Conservation (phyloP, 2,329 filamentous ascomycete genomes). For the Penicillium sumatraense region DNA sequence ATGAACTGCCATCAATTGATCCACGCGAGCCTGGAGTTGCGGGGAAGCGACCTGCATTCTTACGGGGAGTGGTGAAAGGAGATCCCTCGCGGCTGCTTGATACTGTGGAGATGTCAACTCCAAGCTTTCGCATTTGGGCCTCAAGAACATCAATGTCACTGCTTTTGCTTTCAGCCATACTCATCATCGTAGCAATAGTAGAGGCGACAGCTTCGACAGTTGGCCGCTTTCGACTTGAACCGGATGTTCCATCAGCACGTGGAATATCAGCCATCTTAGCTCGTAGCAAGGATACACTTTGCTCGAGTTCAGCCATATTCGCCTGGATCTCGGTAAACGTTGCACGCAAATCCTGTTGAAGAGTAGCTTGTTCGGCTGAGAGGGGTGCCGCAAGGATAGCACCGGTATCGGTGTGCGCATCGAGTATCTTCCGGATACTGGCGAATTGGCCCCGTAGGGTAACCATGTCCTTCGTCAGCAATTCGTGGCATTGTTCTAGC, state of each 20-base stretch:
- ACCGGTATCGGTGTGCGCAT: conserved; percentile 71
- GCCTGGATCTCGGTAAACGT: conserved; percentile 76
- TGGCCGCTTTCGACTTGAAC: conserved; percentile 58
- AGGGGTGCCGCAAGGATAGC: conserved; percentile 72
- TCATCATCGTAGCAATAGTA: conserved; percentile 91
- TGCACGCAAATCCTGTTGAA: conserved; percentile 81
- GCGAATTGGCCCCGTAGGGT: conserved; percentile 76
- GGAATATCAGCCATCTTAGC: conserved; percentile 70
- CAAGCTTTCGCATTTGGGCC: conserved; percentile 77
- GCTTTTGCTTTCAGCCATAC: conserved; percentile 87
- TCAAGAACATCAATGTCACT: conserved; percentile 91
- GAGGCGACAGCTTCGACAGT: conserved; percentile 91
- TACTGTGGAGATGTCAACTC: conserved; percentile 46
- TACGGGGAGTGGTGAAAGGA: conserved; percentile 44
- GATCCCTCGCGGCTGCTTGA: conserved; percentile 41
- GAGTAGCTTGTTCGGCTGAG: conserved; percentile 79
- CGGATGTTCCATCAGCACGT: conserved; percentile 53
- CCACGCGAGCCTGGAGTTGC: conserved; percentile 44
- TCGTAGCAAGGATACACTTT: conserved; percentile 76
- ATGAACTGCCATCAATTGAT: conserved; percentile 42
- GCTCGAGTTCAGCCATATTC: conserved; percentile 77
- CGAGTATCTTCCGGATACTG: conserved; percentile 77
- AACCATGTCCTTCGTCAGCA: conserved; percentile 69
- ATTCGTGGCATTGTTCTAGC: conserved; percentile 68
- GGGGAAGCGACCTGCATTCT: conserved; percentile 36